phyloP scores from a whole-genome alignment of 2,329 filamentous ascomycete genomes.

The Rutstroemia sp. region DNA sequence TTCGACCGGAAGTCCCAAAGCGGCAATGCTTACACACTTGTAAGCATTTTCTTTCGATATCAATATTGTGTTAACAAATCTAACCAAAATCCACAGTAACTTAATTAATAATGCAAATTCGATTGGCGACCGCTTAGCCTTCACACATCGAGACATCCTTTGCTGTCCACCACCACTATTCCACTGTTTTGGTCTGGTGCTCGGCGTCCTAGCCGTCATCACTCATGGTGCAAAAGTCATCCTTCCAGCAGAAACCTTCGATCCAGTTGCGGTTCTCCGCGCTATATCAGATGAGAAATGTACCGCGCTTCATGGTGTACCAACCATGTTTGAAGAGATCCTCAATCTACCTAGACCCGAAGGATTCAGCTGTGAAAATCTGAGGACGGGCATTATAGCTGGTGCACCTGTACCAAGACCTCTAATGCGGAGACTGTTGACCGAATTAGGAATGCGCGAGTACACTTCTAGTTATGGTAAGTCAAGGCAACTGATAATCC shows the following conservation, averaged over 20 bases:
- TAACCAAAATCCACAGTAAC: slow-evolving; percentile 13
- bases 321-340: slow-evolving; percentile 54
- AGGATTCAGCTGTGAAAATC: slow-evolving; percentile 33
- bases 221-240: slow-evolving; percentile 59
- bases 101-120: slow-evolving; percentile 22
- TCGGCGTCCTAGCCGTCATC: slow-evolving; percentile 38
- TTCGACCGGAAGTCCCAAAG: slow-evolving; percentile 67
- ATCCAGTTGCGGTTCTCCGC: slow-evolving; percentile 55
- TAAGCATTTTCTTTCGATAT: slow-evolving; percentile 2
- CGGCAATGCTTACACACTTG: slow-evolving; percentile 59
- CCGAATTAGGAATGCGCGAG: slow-evolving; percentile 65
- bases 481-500: background rate
- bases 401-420: slow-evolving; percentile 69
- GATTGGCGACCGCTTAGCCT: slow-evolving; percentile 35
- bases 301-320: slow-evolving; percentile 74
- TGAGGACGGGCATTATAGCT: slow-evolving; percentile 72
- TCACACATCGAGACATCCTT: slow-evolving; percentile 58
- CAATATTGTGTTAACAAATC: background rate
- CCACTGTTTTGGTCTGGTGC: slow-evolving; percentile 76
- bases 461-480: slow-evolving; percentile 39
- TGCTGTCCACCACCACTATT: slow-evolving; percentile 74
- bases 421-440: slow-evolving; percentile 65
- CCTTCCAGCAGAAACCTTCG: slow-evolving; percentile 69
- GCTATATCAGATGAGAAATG: slow-evolving; percentile 61
- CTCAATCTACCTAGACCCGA: slow-evolving; percentile 11